These are phyloP conservation scores for Exsudoporus frostii DNA, from an alignment of 768 basidiomycete species.

Conservation along the genomic window DNA sequence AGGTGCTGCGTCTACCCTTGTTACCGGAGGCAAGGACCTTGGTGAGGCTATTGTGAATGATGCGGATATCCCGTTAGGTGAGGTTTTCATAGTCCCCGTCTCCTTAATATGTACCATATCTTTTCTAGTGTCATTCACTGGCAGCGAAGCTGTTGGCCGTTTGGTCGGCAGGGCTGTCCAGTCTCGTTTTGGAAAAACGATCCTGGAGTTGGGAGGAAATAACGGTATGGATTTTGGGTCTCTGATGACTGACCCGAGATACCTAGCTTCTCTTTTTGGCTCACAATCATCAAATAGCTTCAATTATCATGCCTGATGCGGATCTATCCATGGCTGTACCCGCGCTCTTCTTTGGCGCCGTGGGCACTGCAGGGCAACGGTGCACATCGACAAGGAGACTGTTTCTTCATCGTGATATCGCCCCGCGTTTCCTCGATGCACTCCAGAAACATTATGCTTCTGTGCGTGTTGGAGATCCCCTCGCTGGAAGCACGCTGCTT, in stretches of 20 bases:
- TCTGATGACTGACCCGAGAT: conserved; percentile 19
- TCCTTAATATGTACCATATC: neutral
- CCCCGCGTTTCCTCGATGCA: conserved; percentile 68
- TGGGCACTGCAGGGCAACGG: conserved; percentile 72
- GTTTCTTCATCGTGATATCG: conserved; percentile 81
- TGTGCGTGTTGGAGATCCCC: conserved; percentile 81
- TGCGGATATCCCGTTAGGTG: conserved; percentile 74
- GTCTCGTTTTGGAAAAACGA: conserved; percentile 82
- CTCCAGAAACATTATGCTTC: conserved; percentile 72
- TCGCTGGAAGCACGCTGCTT: conserved; percentile 66
- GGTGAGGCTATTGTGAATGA: conserved; percentile 80
- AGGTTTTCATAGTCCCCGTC: conserved; percentile 11
- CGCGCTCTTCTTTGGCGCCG: conserved; percentile 89
- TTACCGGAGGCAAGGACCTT: conserved; percentile 77
- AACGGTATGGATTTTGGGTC: conserved; percentile 58
- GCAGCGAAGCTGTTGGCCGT: conserved; percentile 84
- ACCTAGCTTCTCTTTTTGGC: conserved; percentile 15
- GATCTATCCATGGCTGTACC: conserved; percentile 88
- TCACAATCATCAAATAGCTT: conserved; percentile 48
- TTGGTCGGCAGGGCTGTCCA: conserved; percentile 87
- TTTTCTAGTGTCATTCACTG: conserved; percentile 84
- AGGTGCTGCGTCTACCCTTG: conserved; percentile 78
- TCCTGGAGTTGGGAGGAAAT: conserved; percentile 93
- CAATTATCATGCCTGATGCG: conserved; percentile 91
- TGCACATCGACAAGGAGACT: conserved; percentile 93